Evolutionary conservation across 495 filamentous ascomycete species (phyloP), one percentile per base, ranked within the genome.

Genomic region (Aspergillus funiculosus): DNA sequence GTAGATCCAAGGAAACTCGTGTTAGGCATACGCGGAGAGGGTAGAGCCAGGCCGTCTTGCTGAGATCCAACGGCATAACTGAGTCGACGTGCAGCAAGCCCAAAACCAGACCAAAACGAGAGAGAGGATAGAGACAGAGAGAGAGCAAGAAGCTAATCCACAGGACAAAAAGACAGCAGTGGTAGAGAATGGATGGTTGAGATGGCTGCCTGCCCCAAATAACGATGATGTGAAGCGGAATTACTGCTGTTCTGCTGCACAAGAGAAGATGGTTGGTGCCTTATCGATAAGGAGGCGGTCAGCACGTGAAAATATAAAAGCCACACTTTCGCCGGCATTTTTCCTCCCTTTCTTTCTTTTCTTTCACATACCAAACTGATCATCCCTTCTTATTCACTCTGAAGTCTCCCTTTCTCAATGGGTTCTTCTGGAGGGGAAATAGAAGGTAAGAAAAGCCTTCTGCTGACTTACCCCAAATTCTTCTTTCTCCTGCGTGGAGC

Each of bases 381-480:
- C 44, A 54, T 48, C 50, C 68, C 62, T 68, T 58, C 61, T 51
- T 69, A 73, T 74, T 72, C 70, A 74, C 67, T 73, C 65, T 62
- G 54, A 54, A 54, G 56, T 68, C 62, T 63, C 60, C 51, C 50
- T 59, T 56, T 31, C 38, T 52, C 57, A 60, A 63, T 69, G 61
- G 67, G 59, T 52, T 59, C 55, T 57, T 52, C 60, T 56, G 68
- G 72, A 69, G 71, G 71, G 71, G 73, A 74, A 74, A 57, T 48
- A 62, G 52, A 73, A 69, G 71, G 66, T 15, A 73, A 68, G 73
- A 34, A 31, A 43, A 53, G 68, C 29, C n/a, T 46, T 49, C 40
- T 66, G 71, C 62, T 64, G 63, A 62, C 71, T 74, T 74, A 74
- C 71, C 71, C 71, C 68, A 59, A 61, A 69, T 54, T 63, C 71